Percentiles rank a stretch among this genome's conserved stretches.
Conservation (phyloP, 2,329 filamentous ascomycete species). For the Neonectria hederae region DNA sequence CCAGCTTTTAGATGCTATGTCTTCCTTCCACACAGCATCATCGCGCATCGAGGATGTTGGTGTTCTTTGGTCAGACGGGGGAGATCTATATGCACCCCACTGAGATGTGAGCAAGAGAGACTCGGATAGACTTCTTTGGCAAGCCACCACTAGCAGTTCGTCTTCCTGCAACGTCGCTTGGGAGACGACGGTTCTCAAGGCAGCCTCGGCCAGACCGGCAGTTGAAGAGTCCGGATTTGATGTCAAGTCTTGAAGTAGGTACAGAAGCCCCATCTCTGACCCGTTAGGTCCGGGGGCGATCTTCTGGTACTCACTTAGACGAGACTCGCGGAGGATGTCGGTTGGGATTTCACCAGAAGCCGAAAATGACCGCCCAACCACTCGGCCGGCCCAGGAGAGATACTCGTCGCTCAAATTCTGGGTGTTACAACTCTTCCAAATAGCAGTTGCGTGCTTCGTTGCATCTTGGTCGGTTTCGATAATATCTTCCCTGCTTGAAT, state of each 20-base stretch:
- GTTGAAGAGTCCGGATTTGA: slow-evolving; percentile 64
- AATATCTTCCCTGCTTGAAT: slow-evolving; percentile 64
- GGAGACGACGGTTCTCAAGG: slow-evolving; percentile 66
- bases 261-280: slow-evolving; percentile 72
- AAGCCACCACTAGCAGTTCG: slow-evolving; percentile 59
- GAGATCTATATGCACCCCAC: slow-evolving; percentile 65
- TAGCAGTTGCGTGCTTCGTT: slow-evolving; percentile 66
- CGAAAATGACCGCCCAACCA: slow-evolving; percentile 85
- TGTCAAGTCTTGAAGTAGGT: slow-evolving; percentile 69
- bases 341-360: slow-evolving; percentile 74
- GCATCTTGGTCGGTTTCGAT: slow-evolving; percentile 74
- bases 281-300: slow-evolving; percentile 57
- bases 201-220: slow-evolving; percentile 69
- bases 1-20: slow-evolving; percentile 64
- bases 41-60: slow-evolving; percentile 23
- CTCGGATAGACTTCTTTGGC: slow-evolving; percentile 61
- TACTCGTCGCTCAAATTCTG: slow-evolving; percentile 73
- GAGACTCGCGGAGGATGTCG: slow-evolving; percentile 69
- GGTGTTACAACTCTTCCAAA: slow-evolving; percentile 81
- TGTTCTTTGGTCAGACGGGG: slow-evolving; percentile 59
- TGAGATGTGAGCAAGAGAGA: slow-evolving; percentile 63
- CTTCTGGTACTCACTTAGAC: slow-evolving; percentile 60
- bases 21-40: slow-evolving; percentile 45
- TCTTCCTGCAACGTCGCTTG: slow-evolving; percentile 59
- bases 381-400: slow-evolving; percentile 83